A percentile compares a stretch with the other conserved stretches of the same genome.
Evolutionary conservation across 306 rosid genomes (phyloP).

Genomic region (Mimosa bimucronata): DNA sequence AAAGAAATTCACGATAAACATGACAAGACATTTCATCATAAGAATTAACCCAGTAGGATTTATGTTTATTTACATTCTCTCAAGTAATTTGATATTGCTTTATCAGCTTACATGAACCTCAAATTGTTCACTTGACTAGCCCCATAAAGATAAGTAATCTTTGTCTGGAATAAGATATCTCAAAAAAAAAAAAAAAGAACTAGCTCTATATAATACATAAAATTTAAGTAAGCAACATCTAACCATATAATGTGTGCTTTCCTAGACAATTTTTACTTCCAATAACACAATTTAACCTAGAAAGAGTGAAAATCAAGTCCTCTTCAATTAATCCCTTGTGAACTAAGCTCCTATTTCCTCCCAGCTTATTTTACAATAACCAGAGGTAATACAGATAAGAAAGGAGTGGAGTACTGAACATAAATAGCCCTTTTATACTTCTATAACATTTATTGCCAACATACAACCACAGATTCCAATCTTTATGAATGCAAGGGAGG

Average conservation of each 20-base stretch:
- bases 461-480: slow-evolving; percentile 23
- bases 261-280: neutral
- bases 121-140: neutral
- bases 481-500: slow-evolving; percentile 26
- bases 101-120: neutral
- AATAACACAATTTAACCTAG: neutral
- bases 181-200: neutral
- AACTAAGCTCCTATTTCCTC: neutral
- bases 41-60: neutral
- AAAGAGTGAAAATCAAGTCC: neutral
- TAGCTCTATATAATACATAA: neutral
- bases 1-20: neutral
- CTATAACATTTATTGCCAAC: slow-evolving; percentile 20
- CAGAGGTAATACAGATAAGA: neutral
- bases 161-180: neutral
- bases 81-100: neutral
- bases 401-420: slow-evolving; percentile 20
- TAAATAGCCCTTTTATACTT: slow-evolving; percentile 33
- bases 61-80: neutral
- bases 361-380: neutral
- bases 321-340: slow-evolving; percentile 5
- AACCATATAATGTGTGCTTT: neutral
- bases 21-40: neutral
- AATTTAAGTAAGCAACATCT: neutral
- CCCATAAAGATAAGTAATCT: neutral